Base-by-base conservation (phyloP, 495 filamentous ascomycete genomes). In the Pyronema domesticum region DNA sequence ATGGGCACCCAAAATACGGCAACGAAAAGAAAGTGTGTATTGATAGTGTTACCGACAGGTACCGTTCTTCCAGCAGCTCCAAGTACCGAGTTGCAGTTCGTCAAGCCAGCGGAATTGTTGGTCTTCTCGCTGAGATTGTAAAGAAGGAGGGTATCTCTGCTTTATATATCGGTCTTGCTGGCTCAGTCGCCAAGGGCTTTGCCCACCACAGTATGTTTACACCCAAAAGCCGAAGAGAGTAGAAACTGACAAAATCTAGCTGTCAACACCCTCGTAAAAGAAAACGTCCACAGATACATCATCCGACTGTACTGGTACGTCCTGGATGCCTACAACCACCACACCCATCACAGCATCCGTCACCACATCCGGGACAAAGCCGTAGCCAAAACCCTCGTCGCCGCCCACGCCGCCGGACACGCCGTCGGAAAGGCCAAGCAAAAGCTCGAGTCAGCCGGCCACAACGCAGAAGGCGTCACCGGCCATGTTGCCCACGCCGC, bases 191-290 rank as follows among this genome's bases (percentile, higher is more conserved):
- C 5, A 91, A 86, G 63, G 84, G 83, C 0, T 94, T 95, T 65
- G 80, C 95, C 65, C 80, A 78, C 10, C 86, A 94, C 60, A 89
- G 63, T 65, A 57, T 35, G 57, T 54, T 39, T 46, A 30, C 3
- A 48, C 9, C 14, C 42, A 58, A 43, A n/a, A 35, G 5, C 19
- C 3, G 47, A 15, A 35, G 19, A 10, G 10, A 3, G 6, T 13
- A 4, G 23, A 60, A 57, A 64, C 18, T 46, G 7, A 53, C 40
- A 37, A 18, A 49, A 35, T 11, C 18, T 18, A 65, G 63, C 87
- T 0, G 77, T 86, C 23, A 87, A 86, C n/a, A 94, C 94, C 85
- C 68, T 93, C 47, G 76, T 84, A 30, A 95, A 95, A 68, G 83
- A 93, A 51, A 68, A 74, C 13, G 77, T 87, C n/a, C 87, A 94